These are phyloP conservation scores for Phialocephala sp. DNA, from an alignment of 2,329 filamentous ascomycete species.

Conservation along the genomic window DNA sequence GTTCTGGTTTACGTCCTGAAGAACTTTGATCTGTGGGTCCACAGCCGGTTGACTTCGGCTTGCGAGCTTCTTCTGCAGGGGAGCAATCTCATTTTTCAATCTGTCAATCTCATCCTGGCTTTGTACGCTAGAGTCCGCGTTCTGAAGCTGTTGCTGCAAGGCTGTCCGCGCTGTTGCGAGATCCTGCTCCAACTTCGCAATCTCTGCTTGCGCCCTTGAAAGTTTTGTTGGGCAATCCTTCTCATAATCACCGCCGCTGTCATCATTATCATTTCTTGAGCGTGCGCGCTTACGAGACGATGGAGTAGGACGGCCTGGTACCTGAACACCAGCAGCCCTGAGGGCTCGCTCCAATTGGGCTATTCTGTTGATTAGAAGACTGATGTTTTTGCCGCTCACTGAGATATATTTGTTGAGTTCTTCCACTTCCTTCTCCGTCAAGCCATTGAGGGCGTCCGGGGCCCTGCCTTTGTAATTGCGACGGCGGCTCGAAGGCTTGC, in stretches of 20 bases:
- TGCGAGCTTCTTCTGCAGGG: no score
- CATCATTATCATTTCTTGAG: background rate
- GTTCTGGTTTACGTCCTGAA: no score
- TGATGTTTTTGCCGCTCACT: background rate
- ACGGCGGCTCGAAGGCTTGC: background rate
- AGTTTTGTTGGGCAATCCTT: background rate
- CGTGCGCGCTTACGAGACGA: background rate
- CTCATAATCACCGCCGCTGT: background rate
- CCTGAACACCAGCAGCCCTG: background rate
- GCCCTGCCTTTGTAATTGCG: background rate
- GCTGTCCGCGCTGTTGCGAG: no score
- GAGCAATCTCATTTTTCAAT: no score
- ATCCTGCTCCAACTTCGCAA: no score
- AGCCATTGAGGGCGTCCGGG: background rate
- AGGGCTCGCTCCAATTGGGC: background rate
- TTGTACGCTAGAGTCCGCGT: no score
- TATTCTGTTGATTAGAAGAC: background rate
- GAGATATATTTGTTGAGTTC: background rate
- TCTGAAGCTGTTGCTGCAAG: no score
- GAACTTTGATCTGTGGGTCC: no score
- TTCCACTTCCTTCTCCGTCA: background rate
- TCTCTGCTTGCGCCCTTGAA: background rate
- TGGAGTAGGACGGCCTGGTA: slow-evolving; percentile 3
- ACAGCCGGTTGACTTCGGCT: no score
- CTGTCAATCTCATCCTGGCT: no score